Evolutionary conservation across 2,329 filamentous ascomycete genomes (phyloP), one percentile per base, ranked within the genome.

Genomic region (Monosporascus sp.): DNA sequence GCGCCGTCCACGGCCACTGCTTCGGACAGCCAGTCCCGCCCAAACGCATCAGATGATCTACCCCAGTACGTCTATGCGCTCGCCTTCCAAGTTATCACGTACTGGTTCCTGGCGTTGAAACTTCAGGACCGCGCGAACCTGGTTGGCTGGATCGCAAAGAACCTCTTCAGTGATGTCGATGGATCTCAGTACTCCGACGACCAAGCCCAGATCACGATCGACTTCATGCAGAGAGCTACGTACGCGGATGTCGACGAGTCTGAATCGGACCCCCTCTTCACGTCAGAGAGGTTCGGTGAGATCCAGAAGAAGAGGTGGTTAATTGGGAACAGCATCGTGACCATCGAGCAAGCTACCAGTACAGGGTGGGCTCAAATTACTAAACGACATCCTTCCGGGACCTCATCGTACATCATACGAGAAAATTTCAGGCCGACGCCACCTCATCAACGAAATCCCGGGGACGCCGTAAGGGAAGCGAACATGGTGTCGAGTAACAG

Each of bases 41-140:
- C 70, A 14, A 70, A 64, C 47, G 62, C 69, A 8, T 69, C 85
- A 7, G 88, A 94, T 56, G 90, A 94, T 59, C 77, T 96, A 48
- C 91, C 92, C 5, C 89, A 94, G 69, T 99, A 99, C 67, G 90
- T 99, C 25, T 94, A 95, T 68, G 89, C 91, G 2, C 76, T 97
- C 50, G 93, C 93, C 8, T 96, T 96, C 67, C 92, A 97, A 67
- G 90, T 96, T 61, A 92, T 99, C 59, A 88, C 91, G 2, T 97
- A 96, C 67, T 99, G 94, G 94, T 99, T 97, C 67, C 79, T 99
- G 60, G 89, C 91, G 1, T 70, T 99, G 61, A 93, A 90, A 64
- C 79, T 96, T 49, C 83, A 86, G 38, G 91, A 97, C 66, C 85
- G 94, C 49, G 83, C 86, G 36, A 89, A 84, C 56, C 86, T 96